Conservation (phyloP, 176 grass and related monocot genomes). For the Zizania latifolia region DNA sequence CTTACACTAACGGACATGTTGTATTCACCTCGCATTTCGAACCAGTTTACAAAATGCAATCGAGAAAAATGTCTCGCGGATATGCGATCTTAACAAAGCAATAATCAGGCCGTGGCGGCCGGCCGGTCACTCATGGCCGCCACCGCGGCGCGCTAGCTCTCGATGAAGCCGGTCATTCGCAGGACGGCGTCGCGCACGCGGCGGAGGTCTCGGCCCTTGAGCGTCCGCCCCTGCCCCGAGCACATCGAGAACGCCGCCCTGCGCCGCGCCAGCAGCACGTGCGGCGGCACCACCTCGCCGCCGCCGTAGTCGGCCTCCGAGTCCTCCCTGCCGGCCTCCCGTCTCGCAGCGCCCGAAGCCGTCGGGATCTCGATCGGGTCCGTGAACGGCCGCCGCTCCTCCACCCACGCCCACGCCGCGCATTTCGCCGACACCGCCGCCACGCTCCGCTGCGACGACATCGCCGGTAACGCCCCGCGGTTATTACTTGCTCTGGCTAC, state of each 20-base stretch:
- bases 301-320: not conserved
- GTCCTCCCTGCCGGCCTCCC: not conserved
- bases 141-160: conserved; percentile 5
- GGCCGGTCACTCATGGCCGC: not conserved
- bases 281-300: conserved; percentile 53
- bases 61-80: not conserved
- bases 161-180: conserved; percentile 78
- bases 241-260: conserved; percentile 44
- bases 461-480: no score
- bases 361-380: conserved; percentile 39
- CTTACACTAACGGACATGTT: not conserved
- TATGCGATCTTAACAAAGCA: not conserved
- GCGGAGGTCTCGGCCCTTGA: conserved; percentile 64
- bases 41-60: conserved; percentile 16
- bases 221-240: conserved; percentile 57
- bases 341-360: not conserved
- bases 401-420: conserved; percentile 1
- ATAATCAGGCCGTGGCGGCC: not conserved
- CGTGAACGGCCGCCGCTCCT: not conserved
- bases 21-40: not conserved
- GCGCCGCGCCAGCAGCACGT: conserved; percentile 51
- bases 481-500: not conserved
- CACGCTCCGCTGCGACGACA: conserved; percentile 18
- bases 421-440: not conserved
- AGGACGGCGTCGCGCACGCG: conserved; percentile 57